Conservation (phyloP, 2,329 filamentous ascomycete species). For the Dothistroma pini region DNA sequence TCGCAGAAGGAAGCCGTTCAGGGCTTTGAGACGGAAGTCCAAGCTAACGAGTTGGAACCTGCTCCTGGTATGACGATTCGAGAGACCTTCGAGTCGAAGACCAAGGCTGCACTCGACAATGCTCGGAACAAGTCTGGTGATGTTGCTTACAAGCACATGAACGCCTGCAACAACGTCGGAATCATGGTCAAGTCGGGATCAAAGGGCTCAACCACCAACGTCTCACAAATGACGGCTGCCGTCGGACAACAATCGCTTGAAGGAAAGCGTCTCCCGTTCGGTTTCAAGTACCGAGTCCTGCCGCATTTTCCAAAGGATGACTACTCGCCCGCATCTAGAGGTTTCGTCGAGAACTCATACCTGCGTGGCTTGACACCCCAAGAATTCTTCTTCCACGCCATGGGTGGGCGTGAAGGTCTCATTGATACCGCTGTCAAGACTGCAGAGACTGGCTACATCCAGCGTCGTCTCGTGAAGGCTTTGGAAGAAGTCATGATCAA, state of each 20-base stretch:
- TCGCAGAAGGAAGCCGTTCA: slow-evolving; percentile 78
- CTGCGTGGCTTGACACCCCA: slow-evolving; percentile 90
- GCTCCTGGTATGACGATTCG: slow-evolving; percentile 97
- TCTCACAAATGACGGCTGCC: slow-evolving; percentile 98
- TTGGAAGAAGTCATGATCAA: slow-evolving; percentile 96
- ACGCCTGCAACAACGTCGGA: slow-evolving; percentile 93
- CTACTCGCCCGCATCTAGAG: slow-evolving; percentile 93
- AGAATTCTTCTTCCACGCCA: slow-evolving; percentile 99
- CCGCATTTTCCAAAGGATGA: slow-evolving; percentile 99
- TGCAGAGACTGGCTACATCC: slow-evolving; percentile 97
- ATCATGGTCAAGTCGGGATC: slow-evolving; percentile 96
- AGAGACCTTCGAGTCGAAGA: slow-evolving; percentile 97
- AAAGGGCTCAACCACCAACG: slow-evolving; percentile 98
- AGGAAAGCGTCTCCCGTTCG: slow-evolving; percentile 97
- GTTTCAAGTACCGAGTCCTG: slow-evolving; percentile 95
- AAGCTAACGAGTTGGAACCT: slow-evolving; percentile 83
- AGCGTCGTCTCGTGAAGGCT: slow-evolving; percentile 96
- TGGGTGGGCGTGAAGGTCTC: slow-evolving; percentile 99
- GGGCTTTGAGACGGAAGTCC: slow-evolving; percentile 70
- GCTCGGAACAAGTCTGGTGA: slow-evolving; percentile 96
- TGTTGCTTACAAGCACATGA: slow-evolving; percentile 84
- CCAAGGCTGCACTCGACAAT: slow-evolving; percentile 88
- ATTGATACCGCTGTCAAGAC: slow-evolving; percentile 99
- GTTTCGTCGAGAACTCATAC: slow-evolving; percentile 98
- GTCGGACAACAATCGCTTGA: slow-evolving; percentile 98